Conservation (phyloP, 345 rosid species). For the Combretum micranthum region DNA sequence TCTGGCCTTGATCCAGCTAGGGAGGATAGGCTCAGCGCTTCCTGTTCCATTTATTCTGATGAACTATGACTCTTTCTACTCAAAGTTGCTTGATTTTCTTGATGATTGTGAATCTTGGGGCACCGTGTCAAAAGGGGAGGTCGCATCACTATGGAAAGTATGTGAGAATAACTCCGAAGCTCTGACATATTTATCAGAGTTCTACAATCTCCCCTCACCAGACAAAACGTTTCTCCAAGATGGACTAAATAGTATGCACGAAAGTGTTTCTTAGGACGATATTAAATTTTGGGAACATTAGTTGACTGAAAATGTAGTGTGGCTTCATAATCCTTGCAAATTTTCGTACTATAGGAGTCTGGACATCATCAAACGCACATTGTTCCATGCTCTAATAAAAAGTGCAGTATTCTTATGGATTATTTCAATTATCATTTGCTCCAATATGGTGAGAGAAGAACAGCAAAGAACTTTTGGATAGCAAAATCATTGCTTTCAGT, state of each 20-base stretch:
- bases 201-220: slow-evolving; percentile 37
- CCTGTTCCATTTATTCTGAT: slow-evolving; percentile 81
- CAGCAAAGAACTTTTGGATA: too few species aligned
- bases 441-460: too few species aligned
- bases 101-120: slow-evolving; percentile 69
- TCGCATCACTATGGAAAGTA: slow-evolving; percentile 69
- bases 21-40: slow-evolving; percentile 66
- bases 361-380: too few species aligned
- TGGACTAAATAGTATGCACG: slow-evolving; percentile 10
- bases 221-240: slow-evolving; percentile 7
- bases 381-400: too few species aligned
- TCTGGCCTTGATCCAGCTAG: slow-evolving; percentile 69
- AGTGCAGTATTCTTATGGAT: too few species aligned
- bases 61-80: slow-evolving; percentile 77
- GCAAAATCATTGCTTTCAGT: too few species aligned
- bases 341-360: too few species aligned
- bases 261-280: slow-evolving; percentile 9
- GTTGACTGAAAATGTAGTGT: too few species aligned
- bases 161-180: slow-evolving; percentile 71
- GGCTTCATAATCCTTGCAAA: too few species aligned
- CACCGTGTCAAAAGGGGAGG: slow-evolving; percentile 64
- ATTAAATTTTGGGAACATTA: too few species aligned
- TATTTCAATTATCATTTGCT: too few species aligned
- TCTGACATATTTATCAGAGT: slow-evolving; percentile 53
- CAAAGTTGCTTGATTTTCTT: slow-evolving; percentile 74